Conservation (phyloP, 1,284 basidiomycete species). For the Termitomyces sp. region DNA sequence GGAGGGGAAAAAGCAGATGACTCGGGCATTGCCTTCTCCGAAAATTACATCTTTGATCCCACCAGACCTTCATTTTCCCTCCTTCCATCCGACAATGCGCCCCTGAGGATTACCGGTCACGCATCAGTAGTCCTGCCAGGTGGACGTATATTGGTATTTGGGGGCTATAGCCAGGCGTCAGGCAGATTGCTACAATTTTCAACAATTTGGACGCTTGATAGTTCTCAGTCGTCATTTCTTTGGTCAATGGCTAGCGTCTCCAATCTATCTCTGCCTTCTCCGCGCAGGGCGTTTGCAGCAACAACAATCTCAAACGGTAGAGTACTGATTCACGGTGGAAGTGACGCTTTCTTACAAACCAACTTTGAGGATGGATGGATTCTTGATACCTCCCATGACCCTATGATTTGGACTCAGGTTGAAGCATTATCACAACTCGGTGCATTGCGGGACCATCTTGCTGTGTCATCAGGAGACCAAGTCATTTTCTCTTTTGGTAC, state of each 20-base stretch:
- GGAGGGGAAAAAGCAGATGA: constrained; percentile 77
- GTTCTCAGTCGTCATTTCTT: constrained; percentile 34
- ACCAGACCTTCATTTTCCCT: constrained; percentile 44
- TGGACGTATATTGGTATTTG: constrained; percentile 69
- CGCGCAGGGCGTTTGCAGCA: constrained; percentile 68
- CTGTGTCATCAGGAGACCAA: constrained; percentile 51
- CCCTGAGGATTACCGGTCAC: constrained; percentile 69
- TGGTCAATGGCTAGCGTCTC: constrained; percentile 51
- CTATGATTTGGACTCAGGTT: constrained; percentile 53
- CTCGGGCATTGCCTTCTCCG: constrained; percentile 57
- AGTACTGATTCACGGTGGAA: constrained; percentile 75
- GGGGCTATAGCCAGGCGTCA: constrained; percentile 57
- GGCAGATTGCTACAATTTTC: constrained; percentile 49
- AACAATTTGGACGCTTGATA: constrained; percentile 63
- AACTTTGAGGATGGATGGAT: constrained; percentile 72
- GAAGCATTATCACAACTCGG: constrained; percentile 51
- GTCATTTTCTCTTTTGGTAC: constrained; percentile 78
- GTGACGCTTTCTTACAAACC: constrained; percentile 50
- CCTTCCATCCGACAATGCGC: constrained; percentile 52
- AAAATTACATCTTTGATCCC: constrained; percentile 63
- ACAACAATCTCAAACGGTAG: constrained; percentile 47
- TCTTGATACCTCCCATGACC: constrained; percentile 53
- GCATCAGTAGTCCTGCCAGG: constrained; percentile 60
- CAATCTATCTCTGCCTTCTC: constrained; percentile 40
- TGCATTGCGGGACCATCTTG: constrained; percentile 67